phyloP scores from a whole-genome alignment of 139 green algal genomes.

The Chlamydomonas urium region DNA sequence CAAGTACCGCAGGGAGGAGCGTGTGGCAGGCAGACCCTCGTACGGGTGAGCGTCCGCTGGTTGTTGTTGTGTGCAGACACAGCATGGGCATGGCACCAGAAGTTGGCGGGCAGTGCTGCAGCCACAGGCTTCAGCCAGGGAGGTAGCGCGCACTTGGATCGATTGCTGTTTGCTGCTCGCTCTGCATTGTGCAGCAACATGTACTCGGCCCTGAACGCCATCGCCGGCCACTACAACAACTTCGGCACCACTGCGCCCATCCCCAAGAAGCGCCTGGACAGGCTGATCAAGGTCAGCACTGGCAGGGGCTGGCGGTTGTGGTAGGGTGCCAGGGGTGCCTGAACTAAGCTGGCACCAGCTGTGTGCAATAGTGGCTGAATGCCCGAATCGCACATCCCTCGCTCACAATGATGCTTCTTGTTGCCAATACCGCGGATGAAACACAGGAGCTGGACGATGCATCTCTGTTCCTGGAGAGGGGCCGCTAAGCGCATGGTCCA shows the following conservation, averaged over 20 bases:
- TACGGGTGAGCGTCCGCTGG: constrained; percentile 68
- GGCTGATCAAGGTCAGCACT: constrained; percentile 76
- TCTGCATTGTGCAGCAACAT: constrained; percentile 80
- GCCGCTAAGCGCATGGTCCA: background rate
- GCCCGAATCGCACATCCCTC: background rate
- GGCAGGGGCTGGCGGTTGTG: too few relatives aligned
- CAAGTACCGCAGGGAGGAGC: constrained; percentile 69
- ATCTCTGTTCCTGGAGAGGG: background rate
- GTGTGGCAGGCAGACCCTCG: constrained; percentile 70
- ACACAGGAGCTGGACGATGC: background rate
- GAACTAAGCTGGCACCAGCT: background rate
- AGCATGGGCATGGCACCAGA: too few relatives aligned
- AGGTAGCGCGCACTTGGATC: too few relatives aligned
- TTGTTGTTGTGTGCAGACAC: too few relatives aligned
- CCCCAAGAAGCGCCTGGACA: constrained; percentile 87
- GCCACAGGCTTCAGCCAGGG: too few relatives aligned
- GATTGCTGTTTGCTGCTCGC: too few relatives aligned
- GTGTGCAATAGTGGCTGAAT: background rate
- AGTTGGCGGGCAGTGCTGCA: too few relatives aligned
- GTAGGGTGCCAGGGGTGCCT: background rate
- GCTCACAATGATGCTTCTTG: background rate
- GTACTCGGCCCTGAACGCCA: constrained; percentile 85
- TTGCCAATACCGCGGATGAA: background rate
- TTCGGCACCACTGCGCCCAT: constrained; percentile 79
- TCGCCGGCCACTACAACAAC: constrained; percentile 89